A percentile compares a stretch with the other conserved stretches of the same genome.
phyloP scores from a whole-genome alignment of 768 basidiomycete genomes.

The Suillus clintonianus region DNA sequence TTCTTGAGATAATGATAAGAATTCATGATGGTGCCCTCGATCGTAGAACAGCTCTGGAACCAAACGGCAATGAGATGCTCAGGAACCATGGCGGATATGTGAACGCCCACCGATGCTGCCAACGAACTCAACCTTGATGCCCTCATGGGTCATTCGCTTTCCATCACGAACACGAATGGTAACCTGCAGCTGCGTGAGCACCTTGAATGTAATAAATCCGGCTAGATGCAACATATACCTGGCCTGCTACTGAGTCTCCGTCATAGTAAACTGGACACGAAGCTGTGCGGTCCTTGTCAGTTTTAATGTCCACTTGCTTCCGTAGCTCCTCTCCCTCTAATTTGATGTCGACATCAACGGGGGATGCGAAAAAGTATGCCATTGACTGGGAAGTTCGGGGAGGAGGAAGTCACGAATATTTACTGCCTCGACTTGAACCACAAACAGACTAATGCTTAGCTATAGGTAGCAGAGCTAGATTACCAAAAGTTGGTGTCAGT shows the following conservation, averaged over 20 bases:
- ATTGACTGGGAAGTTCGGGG: conserved; percentile 35
- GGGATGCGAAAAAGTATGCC: conserved; percentile 89
- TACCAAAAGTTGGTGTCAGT: neutral
- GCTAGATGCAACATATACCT: conserved; percentile 50
- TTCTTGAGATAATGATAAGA: conserved; percentile 93
- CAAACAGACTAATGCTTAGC: neutral
- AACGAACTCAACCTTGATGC: conserved; percentile 97
- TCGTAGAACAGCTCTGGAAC: conserved; percentile 88
- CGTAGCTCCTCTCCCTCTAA: conserved; percentile 85
- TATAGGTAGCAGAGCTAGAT: neutral
- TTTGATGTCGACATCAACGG: conserved; percentile 89
- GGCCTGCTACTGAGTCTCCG: conserved; percentile 87
- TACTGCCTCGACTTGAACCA: neutral
- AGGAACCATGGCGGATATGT: neutral
- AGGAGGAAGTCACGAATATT: neutral
- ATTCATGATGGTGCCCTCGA: conserved; percentile 97
- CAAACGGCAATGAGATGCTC: neutral
- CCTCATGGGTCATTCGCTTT: conserved; percentile 92
- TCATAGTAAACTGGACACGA: conserved; percentile 95
- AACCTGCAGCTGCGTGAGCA: conserved; percentile 48
- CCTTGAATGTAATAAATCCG: neutral
- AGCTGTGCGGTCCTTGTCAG: conserved; percentile 82
- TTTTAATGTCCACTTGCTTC: conserved; percentile 88
- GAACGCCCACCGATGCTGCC: conserved; percentile 82
- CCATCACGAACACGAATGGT: conserved; percentile 90